Base-by-base conservation (phyloP, 805 yeast genomes). In the Phaffomyces opuntiae region DNA sequence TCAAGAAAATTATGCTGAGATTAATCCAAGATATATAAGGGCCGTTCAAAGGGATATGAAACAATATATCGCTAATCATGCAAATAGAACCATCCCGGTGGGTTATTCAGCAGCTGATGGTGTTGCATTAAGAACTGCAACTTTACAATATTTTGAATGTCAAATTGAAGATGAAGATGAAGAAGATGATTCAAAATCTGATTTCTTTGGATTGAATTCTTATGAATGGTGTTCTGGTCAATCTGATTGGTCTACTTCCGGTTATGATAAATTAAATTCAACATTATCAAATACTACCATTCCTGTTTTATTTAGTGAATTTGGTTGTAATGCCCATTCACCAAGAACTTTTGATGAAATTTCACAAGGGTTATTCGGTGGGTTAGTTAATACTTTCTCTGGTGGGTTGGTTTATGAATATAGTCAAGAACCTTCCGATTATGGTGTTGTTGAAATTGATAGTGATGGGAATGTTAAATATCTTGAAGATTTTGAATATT, bases 351-450 rank as follows among this genome's bases (percentile, higher is more conserved):
- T 90, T 69, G 81, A 81, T 44, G 96, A 89, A 65, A 83, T 91
- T 46, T 59, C 73, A 38, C 74, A 75, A 42, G 88, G 85, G 46
- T 66, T 85, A 42, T 83, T 78, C 57, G 82, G 80, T 41, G 80
- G 87, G 17, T 74, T 91, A 67, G 61, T 79, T 42, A 61, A 74
- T 45, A 76, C 81, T 7, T 79, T 90, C 58, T 78, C 89, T 42
- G 97, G 98, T 54, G 96, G 96, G 13, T 74, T 90, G 49, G 95
- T 90, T n/a, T 90, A 89, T 66, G 96, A 90, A 67, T 90, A 83
- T 68, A 77, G 87, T 14, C 77, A 85, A 60, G 96, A 88, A 65
- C 75, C 69, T 13, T 78, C 81, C 53, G 64, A 86, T 57, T 90
- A 87, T 58, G 97, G 97, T 19, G 74, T 90, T 50, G 88, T 83